These are phyloP conservation scores for Vaccinium vitisidaea DNA, from an alignment of 148 eudicot species.

Conservation along the genomic window DNA sequence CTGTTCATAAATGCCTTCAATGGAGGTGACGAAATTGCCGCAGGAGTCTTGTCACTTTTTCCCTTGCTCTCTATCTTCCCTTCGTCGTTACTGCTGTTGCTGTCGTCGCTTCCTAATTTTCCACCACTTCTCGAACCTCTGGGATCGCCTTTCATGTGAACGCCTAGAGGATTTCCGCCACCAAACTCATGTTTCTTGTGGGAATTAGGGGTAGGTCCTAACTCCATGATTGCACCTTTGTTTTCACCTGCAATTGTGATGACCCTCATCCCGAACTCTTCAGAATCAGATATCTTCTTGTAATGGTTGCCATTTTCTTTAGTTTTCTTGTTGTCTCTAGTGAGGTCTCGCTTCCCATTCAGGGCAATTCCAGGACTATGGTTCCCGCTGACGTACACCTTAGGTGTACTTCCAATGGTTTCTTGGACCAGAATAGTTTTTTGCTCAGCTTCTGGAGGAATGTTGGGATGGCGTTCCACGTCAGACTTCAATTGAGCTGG, in stretches of 20 bases:
- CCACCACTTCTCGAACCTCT: constrained; percentile 19
- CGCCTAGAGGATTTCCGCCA: constrained; percentile 3
- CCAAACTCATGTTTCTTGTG: constrained; percentile 18
- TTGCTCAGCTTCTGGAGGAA: constrained; percentile 41
- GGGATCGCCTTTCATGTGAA: constrained; percentile 10
- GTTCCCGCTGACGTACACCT: neutral
- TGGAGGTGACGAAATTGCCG: constrained; percentile 10
- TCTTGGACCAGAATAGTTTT: constrained; percentile 50
- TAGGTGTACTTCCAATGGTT: constrained; percentile 33
- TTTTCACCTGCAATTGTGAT: constrained; percentile 69
- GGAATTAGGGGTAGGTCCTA: constrained; percentile 32
- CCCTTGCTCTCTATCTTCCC: neutral
- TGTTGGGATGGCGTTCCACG: constrained; percentile 17
- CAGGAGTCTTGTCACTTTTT: neutral
- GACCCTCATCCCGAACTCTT: constrained; percentile 36
- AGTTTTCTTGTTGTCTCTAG: neutral
- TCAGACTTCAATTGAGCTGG: constrained; percentile 43
- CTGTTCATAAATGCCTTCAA: constrained; percentile 46
- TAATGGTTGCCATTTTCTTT: neutral
- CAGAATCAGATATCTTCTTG: constrained; percentile 33
- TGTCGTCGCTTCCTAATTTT: constrained; percentile 2
- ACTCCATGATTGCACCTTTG: constrained; percentile 72
- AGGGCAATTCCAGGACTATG: neutral
- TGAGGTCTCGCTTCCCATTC: constrained; percentile 16
- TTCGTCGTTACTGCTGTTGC: neutral